Evolutionary conservation across 139 green algal genomes (phyloP).

Genomic region (Chlamydomonas applanata): DNA sequence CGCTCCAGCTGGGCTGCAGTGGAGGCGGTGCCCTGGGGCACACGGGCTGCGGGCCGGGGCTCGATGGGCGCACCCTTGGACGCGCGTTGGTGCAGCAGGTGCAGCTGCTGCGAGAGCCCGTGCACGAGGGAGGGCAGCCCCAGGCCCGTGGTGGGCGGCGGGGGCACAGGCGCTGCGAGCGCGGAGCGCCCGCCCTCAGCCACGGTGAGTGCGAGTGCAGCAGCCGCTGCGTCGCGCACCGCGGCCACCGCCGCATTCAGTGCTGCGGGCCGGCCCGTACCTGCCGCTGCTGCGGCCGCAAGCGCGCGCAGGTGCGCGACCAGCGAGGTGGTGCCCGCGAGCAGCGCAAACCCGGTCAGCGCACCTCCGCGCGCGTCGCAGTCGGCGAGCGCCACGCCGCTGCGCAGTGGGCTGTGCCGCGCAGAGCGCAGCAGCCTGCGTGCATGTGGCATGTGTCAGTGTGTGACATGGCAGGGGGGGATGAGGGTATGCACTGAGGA

Average conservation of each 20-base stretch:
- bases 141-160: too few species aligned
- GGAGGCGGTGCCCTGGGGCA: too few species aligned
- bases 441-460: neutral
- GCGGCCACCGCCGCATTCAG: neutral
- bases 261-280: too few species aligned
- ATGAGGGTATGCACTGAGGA: neutral
- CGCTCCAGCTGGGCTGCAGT: neutral
- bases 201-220: neutral
- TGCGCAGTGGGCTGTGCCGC: neutral
- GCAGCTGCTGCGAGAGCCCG: neutral
- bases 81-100: neutral
- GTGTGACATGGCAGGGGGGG: neutral
- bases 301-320: neutral
- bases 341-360: neutral
- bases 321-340: neutral
- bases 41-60: neutral
- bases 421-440: constrained; percentile 5
- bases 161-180: too few species aligned
- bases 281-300: neutral
- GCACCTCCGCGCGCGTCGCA: neutral
- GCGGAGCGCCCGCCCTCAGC: neutral
- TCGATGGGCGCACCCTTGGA: neutral
- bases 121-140: too few species aligned
- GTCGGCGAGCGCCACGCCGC: neutral
- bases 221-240: constrained; percentile 1